phyloP scores from a whole-genome alignment of 75 land plant species.

The Larix kaempferi region DNA sequence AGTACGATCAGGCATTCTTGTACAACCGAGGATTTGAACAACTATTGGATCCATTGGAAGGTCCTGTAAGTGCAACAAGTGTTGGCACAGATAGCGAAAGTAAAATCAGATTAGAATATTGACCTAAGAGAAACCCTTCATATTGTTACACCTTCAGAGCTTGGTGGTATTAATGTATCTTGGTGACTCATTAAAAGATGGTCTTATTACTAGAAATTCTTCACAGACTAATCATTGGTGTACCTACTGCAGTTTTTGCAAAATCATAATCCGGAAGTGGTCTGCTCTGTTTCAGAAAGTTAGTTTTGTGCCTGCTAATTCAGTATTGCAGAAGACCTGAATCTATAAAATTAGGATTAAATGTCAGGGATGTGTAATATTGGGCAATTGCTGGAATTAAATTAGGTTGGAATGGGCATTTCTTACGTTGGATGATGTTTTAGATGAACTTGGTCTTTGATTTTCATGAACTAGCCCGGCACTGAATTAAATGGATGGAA shows the following conservation, averaged over 20 bases:
- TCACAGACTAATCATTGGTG: not conserved
- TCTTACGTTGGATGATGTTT: not conserved
- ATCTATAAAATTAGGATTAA: not conserved
- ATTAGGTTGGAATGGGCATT: not conserved
- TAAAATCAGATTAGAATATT: constrained; percentile 7
- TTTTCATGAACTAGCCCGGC: not conserved
- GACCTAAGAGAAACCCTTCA: not conserved
- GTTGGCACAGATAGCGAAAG: constrained; percentile 4
- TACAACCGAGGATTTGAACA: constrained; percentile 8
- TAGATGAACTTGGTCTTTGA: not conserved
- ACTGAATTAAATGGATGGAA: not conserved
- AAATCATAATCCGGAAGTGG: not conserved
- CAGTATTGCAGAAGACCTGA: not conserved
- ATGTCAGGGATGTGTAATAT: constrained; percentile 2
- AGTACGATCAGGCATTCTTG: constrained; percentile 11
- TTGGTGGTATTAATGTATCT: not conserved
- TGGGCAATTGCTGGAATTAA: not conserved
- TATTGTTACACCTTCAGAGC: not conserved
- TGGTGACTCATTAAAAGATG: not conserved
- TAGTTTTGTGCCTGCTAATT: not conserved
- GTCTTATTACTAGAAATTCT: constrained; percentile 5
- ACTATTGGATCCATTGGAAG: constrained; percentile 5
- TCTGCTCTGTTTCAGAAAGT: not conserved
- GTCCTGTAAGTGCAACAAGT: constrained; percentile 4
- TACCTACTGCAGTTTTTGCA: constrained; percentile 6